Conservation (phyloP, 202 grass and related monocot genomes). For the Hordeum pubiflorum region DNA sequence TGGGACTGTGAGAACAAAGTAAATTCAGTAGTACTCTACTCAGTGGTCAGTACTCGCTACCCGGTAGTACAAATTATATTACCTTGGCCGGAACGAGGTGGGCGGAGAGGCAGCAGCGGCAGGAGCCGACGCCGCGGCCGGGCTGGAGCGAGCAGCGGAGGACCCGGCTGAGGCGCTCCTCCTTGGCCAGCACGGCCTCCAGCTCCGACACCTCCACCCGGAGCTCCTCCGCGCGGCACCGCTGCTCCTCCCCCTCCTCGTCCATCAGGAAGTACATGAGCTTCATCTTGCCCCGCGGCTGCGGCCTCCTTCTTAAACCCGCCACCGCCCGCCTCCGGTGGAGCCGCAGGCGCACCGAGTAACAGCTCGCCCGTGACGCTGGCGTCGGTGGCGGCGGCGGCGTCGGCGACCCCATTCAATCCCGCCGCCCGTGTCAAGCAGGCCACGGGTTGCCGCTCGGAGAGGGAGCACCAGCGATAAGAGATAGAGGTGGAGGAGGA, state of each 20-base stretch:
- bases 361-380: slow-evolving; percentile 30
- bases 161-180: slow-evolving; percentile 59
- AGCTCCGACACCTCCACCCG: slow-evolving; percentile 76
- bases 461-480: background rate
- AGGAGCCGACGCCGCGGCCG: slow-evolving; percentile 9
- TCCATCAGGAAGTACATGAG: slow-evolving; percentile 72
- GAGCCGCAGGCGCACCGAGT: slow-evolving; percentile 10
- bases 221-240: slow-evolving; percentile 43
- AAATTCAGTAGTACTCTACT: background rate
- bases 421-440: background rate
- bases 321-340: slow-evolving; percentile 16
- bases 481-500: background rate
- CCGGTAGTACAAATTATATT: background rate
- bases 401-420: slow-evolving; percentile 54
- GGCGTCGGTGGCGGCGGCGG: slow-evolving; percentile 45
- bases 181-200: slow-evolving; percentile 57
- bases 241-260: slow-evolving; percentile 35
- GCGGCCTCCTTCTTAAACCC: slow-evolving; percentile 44
- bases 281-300: slow-evolving; percentile 43
- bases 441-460: background rate
- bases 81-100: slow-evolving; percentile 51
- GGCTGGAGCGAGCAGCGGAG: slow-evolving; percentile 59
- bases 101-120: slow-evolving; percentile 60
- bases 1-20: background rate
- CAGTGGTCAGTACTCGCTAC: too few relatives aligned